Evolutionary conservation across 2,329 filamentous ascomycete genomes (phyloP), one percentile per base, ranked within the genome.

Genomic region (Metarhizium robertsii): DNA sequence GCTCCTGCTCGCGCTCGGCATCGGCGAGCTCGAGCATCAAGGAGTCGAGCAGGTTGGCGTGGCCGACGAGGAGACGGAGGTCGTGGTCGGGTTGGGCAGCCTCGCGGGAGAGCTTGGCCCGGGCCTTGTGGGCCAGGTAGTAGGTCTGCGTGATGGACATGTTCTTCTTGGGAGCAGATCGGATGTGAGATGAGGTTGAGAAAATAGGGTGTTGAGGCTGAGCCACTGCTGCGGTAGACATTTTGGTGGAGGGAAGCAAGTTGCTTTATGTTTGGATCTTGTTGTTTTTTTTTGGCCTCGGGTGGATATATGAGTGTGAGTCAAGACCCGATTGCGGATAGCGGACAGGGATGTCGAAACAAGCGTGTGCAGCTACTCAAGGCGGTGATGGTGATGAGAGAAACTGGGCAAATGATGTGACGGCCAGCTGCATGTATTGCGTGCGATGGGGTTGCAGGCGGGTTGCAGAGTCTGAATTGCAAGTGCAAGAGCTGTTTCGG

Each of bases 91-190:
- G 79, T 67, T 87, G 87, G 73, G 86, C 84, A 77, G 94, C 94
- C 78, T 97, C 92, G 61, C 81, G 83, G 62, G 91, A 91, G 69
- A 99, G 91, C 90, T 99, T 99, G 66, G 86, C 87, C 72, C 94
- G 86, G 70, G 94, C 94, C 75, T 92, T 92, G 80, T 96, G 92
- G 71, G 94, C 94, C 66, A 97, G 87, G 79, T 90, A 96, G 87
- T 97, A 99, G 59, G 92, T 97, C 76, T 96, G 91, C 32, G 92
- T 95, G 77, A 97, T 87, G 71, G 88, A 95, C 94, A 97, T 97
- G 76, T 87, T 92, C 75, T 91, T 88, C 77, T 87, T 80, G 61
- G 75, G 72, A 52, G 75, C 62, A 56, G 62, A 54, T 50, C 66
- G 66, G 59, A 63, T 62, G 54, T 68, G 65, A 60, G 67, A 62